These are phyloP conservation scores for Alternaria triticina DNA, from an alignment of 2,329 filamentous ascomycete species.

Conservation along the genomic window DNA sequence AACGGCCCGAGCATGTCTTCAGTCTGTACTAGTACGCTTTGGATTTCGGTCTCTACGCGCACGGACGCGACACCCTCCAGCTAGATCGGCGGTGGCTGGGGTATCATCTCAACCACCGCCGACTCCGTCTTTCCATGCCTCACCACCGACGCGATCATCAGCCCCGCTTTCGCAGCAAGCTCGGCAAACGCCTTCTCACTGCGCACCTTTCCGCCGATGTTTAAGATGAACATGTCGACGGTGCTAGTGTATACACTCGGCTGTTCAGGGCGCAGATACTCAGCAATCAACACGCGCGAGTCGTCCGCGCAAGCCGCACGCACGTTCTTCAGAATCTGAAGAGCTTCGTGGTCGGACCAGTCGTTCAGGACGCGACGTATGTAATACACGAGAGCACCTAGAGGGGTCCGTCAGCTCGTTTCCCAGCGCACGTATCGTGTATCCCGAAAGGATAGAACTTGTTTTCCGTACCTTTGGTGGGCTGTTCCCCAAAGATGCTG, in stretches of 20 bases:
- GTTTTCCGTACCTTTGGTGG: conserved; percentile 4
- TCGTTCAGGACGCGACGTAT: conserved; percentile 11
- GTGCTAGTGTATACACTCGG: conserved; percentile 5
- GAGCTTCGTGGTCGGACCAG: conserved; percentile 8
- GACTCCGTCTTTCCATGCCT: conserved; percentile 8
- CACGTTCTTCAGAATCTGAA: conserved; percentile 9
- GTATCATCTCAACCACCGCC: conserved; percentile 9
- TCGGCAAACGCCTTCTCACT: conserved; percentile 6
- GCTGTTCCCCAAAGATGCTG: conserved; percentile 11
- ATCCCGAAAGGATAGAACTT: neutral
- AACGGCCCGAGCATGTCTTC: neutral
- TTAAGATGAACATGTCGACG: conserved; percentile 12
- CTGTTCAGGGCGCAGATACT: conserved; percentile 6
- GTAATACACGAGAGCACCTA: conserved; percentile 13
- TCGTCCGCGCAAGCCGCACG: conserved; percentile 7
- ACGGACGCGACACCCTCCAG: neutral
- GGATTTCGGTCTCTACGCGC: neutral
- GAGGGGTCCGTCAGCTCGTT: neutral
- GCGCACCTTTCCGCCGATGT: conserved; percentile 13
- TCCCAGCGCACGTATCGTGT: neutral
- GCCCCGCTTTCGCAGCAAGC: conserved; percentile 10
- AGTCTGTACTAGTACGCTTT: neutral
- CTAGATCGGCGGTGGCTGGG: neutral
- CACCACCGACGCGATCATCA: conserved; percentile 7
- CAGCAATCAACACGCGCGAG: conserved; percentile 10